Base-by-base conservation (phyloP, 768 basidiomycete genomes). In the Naganishia vishniacii region DNA sequence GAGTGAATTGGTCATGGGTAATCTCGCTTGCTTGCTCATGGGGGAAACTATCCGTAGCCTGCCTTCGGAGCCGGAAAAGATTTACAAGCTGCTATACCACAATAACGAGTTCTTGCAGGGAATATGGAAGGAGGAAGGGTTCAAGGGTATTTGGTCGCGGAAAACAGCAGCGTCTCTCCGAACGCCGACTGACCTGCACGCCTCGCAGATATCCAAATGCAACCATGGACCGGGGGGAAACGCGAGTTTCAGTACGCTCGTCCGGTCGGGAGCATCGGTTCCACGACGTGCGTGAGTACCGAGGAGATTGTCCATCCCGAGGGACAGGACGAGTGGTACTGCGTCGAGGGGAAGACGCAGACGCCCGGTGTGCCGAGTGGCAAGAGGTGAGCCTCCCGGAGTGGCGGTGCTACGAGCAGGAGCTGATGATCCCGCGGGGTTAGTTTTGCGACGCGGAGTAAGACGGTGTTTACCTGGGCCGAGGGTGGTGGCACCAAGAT, bases 301-400 rank as follows among this genome's bases (percentile, higher is more conserved):
- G 70, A 71, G 48, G 62, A 67, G 51, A 69, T 71, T 58, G 31
- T 61, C 23, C 51, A 67, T n/a, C 63, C 63, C 11, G 61, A 64
- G 41, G 70, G 65, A 20, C 45, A 62, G 12, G 66, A 69, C n/a
- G 59, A 51, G 13, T 71, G 66, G 64, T 69, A 61, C 25, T 66
- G 64, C 8, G 64, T 71, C 18, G 29, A 65, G 40, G 69, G 68
- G 13, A 48, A 45, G 18, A 71, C 70, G 0, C 25, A 62, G 59
- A 71, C 70, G 32, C 70, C 70, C 15, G 66, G 67, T 0, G 68
- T 71, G 25, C 70, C 70, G 16, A 59, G 51, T 46, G 70, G 70
- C 11, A 69, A 71, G 63, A 67, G 53, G 53, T 56, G 37, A 25
- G 53, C 40, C 34, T 11, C 13, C 4, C 20, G 53, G 26, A 47